Percentiles rank a stretch among this genome's conserved stretches.
Evolutionary conservation across 169 alveolate genomes (phyloP).

Genomic region (Eimeria acervulina): DNA sequence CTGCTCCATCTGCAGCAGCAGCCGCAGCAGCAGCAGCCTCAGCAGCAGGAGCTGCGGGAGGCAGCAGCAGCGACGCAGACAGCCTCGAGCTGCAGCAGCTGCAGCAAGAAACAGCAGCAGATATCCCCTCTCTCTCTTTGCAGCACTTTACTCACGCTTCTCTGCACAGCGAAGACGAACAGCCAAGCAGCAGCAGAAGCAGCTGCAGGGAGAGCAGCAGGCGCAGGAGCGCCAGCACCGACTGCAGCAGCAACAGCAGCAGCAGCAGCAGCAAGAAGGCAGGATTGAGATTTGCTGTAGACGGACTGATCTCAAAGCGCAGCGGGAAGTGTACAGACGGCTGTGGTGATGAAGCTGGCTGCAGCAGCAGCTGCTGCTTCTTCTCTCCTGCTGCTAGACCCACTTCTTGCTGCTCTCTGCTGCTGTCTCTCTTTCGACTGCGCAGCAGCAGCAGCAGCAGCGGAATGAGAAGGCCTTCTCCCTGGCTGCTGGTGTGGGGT

Average conservation of each 20-base stretch:
- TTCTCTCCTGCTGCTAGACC: not conserved
- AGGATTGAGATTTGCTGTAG: not conserved
- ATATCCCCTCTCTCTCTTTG: not conserved
- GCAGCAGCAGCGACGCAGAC: not conserved
- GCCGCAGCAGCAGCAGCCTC: not conserved
- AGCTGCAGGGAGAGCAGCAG: no score
- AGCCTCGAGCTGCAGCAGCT: not conserved
- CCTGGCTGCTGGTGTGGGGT: conserved; percentile 20
- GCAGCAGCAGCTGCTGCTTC: conserved; percentile 14
- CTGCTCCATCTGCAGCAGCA: no score
- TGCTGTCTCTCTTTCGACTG: no score
- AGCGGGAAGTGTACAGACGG: not conserved
- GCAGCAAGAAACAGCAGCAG: not conserved
- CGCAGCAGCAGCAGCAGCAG: not conserved
- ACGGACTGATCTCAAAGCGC: not conserved
- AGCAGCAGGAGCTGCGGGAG: not conserved
- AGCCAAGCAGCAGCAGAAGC: not conserved
- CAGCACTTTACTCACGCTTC: not conserved
- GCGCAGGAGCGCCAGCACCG: not conserved
- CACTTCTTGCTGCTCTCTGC: no score
- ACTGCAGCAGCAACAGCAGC: not conserved
- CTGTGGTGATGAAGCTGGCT: not conserved
- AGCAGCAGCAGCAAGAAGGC: not conserved
- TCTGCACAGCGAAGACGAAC: not conserved
- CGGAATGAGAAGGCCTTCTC: no score